Evolutionary conservation across 2,329 filamentous ascomycete genomes (phyloP).

Genomic region (Cylindrodendrum hubeiense): DNA sequence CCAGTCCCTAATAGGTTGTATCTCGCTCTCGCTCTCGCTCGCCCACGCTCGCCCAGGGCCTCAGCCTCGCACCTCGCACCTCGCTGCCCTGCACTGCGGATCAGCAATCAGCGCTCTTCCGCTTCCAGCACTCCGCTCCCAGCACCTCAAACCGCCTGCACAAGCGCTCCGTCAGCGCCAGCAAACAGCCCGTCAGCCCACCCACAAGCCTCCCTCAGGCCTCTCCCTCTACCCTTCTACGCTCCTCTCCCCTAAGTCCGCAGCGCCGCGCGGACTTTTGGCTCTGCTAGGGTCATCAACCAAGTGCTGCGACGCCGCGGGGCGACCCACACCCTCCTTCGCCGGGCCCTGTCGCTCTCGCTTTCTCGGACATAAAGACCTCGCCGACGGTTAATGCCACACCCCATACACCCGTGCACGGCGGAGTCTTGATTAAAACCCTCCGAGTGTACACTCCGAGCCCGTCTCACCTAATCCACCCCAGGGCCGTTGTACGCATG

Average conservation of each 20-base stretch:
- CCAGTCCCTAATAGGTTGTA: constrained; percentile 9
- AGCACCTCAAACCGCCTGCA: constrained; percentile 19
- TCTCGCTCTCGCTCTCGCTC: constrained; percentile 38
- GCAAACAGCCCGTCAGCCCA: constrained; percentile 29
- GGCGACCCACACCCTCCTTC: constrained; percentile 35
- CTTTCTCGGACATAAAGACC: constrained; percentile 57
- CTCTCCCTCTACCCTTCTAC: neutral
- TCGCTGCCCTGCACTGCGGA: constrained; percentile 9
- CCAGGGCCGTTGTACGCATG: constrained; percentile 34
- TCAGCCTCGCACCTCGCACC: constrained; percentile 30
- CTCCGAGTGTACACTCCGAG: constrained; percentile 39
- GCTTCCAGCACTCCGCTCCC: constrained; percentile 1
- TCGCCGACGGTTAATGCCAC: constrained; percentile 48
- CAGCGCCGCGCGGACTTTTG: constrained; percentile 38
- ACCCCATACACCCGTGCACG: constrained; percentile 23
- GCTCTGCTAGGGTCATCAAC: constrained; percentile 29
- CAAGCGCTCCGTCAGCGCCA: constrained; percentile 33
- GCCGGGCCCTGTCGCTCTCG: constrained; percentile 40
- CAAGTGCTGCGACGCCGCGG: constrained; percentile 30
- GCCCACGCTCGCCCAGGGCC: no score
- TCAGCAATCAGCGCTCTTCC: constrained; percentile 18
- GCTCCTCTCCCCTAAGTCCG: constrained; percentile 33
- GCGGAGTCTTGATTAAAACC: constrained; percentile 40
- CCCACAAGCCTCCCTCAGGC: neutral
- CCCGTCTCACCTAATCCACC: constrained; percentile 44